phyloP scores from a whole-genome alignment of 2,329 filamentous ascomycete genomes.

The Hyphodiscus sp. region DNA sequence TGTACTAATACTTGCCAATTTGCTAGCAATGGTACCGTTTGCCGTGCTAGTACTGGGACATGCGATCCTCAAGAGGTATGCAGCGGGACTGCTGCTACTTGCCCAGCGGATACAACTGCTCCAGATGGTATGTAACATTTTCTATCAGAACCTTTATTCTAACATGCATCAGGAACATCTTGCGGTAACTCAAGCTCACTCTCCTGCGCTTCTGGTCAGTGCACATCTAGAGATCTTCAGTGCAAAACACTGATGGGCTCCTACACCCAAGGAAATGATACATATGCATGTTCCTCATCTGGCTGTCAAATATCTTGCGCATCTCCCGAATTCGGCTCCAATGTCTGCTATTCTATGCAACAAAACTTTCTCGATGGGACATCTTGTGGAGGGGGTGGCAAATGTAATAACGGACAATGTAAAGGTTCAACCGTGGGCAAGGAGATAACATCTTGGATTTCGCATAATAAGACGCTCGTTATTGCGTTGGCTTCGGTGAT shows the following conservation, averaged over 20 bases:
- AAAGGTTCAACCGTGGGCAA: conserved; percentile 61
- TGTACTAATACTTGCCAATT: conserved; percentile 64
- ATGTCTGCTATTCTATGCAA: conserved; percentile 67
- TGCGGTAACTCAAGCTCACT: conserved; percentile 59
- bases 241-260: conserved; percentile 79
- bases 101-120: conserved; percentile 65
- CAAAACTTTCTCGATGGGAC: conserved; percentile 96
- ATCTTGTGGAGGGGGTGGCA: conserved; percentile 70
- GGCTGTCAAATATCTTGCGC: conserved; percentile 72
- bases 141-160: conserved; percentile 3
- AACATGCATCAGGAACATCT: conserved; percentile 36
- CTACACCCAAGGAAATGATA: conserved; percentile 67
- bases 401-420: conserved; percentile 74
- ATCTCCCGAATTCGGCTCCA: conserved; percentile 58
- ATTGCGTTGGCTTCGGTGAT: conserved; percentile 71
- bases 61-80: conserved; percentile 88
- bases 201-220: conserved; percentile 84
- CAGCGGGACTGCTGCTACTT: conserved; percentile 62
- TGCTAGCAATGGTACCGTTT: conserved; percentile 62
- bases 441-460: conserved; percentile 70
- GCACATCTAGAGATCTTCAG: conserved; percentile 84
- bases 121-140: conserved; percentile 50
- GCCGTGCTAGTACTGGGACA: conserved; percentile 68
- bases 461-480: conserved; percentile 69
- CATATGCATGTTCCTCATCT: conserved; percentile 66